Evolutionary conservation across 768 basidiomycete species (phyloP).

Genomic region (Russula earlei): DNA sequence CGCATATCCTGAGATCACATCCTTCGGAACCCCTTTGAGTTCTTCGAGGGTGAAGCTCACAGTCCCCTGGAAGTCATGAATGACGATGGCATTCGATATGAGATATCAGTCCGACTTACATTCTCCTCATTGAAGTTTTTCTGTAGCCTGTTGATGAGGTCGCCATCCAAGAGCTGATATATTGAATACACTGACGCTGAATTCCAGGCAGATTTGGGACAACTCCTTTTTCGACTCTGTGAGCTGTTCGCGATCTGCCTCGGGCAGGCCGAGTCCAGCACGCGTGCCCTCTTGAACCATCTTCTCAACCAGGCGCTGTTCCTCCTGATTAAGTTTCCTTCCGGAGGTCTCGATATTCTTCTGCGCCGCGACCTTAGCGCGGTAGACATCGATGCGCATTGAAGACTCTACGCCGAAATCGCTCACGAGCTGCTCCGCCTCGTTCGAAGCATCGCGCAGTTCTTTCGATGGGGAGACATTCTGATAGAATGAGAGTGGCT

Average conservation of each 20-base stretch:
- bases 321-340: constrained; percentile 49
- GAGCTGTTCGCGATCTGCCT: constrained; percentile 47
- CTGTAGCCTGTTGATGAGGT: constrained; percentile 26
- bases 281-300: constrained; percentile 74
- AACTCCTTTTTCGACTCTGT: constrained; percentile 65
- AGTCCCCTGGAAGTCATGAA: constrained; percentile 34
- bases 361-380: constrained; percentile 59
- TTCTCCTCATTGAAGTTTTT: constrained; percentile 90
- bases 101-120: constrained; percentile 28
- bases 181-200: constrained; percentile 43
- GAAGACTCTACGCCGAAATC: constrained; percentile 68
- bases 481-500: constrained; percentile 44
- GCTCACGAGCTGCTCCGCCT: constrained; percentile 58
- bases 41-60: constrained; percentile 63
- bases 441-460: constrained; percentile 74
- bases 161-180: neutral
- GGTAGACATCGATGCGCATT: constrained; percentile 76
- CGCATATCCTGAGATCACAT: constrained; percentile 69
- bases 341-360: constrained; percentile 57
- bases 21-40: constrained; percentile 69
- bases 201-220: constrained; percentile 67
- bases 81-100: neutral
- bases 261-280: constrained; percentile 65
- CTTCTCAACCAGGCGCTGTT: constrained; percentile 72
- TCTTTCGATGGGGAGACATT: constrained; percentile 47